These are phyloP conservation scores for Nigrograna mackinnonii DNA, from an alignment of 2,329 filamentous ascomycete species.

Conservation along the genomic window DNA sequence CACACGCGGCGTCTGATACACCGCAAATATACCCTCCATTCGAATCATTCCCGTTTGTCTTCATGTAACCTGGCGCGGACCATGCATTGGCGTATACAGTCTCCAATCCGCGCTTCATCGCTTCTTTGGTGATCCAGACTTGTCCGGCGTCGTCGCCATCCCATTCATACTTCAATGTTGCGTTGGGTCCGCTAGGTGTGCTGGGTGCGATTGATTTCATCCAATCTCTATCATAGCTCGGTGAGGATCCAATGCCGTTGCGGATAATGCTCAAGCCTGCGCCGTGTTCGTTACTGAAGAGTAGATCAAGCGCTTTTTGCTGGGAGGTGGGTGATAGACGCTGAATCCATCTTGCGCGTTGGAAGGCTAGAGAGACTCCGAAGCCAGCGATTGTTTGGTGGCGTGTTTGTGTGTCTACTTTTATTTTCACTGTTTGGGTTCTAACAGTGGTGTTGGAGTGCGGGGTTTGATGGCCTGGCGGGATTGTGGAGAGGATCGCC, in stretches of 20 bases:
- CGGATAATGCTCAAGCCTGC: conserved; percentile 47
- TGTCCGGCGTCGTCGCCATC: conserved; percentile 41
- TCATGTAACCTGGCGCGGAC: conserved; percentile 55
- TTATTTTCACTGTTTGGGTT: conserved; percentile 1
- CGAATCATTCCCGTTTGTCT: conserved; percentile 47
- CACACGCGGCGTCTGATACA: conserved; percentile 33
- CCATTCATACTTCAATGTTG: conserved; percentile 16
- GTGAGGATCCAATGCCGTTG: conserved; percentile 47
- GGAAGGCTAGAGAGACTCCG: conserved; percentile 9
- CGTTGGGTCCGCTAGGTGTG: conserved; percentile 10
- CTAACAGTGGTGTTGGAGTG: no score
- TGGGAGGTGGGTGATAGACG: conserved; percentile 36
- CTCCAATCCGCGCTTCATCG: conserved; percentile 44
- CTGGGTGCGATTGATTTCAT: conserved; percentile 13
- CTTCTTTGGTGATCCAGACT: conserved; percentile 56
- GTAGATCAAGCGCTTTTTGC: conserved; percentile 42
- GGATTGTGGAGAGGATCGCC: no score
- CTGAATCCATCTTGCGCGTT: conserved; percentile 13
- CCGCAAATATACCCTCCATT: conserved; percentile 51
- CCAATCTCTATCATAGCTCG: conserved; percentile 38
- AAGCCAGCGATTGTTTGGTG: conserved; percentile 8
- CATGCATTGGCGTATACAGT: conserved; percentile 52
- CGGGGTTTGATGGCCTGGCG: no score
- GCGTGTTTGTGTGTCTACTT: conserved; percentile 1
- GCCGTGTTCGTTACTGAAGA: conserved; percentile 46